Evolutionary conservation across 257 asterid genomes (phyloP), one percentile per base, ranked within the genome.

Genomic region (Solanum megistacrolobum): DNA sequence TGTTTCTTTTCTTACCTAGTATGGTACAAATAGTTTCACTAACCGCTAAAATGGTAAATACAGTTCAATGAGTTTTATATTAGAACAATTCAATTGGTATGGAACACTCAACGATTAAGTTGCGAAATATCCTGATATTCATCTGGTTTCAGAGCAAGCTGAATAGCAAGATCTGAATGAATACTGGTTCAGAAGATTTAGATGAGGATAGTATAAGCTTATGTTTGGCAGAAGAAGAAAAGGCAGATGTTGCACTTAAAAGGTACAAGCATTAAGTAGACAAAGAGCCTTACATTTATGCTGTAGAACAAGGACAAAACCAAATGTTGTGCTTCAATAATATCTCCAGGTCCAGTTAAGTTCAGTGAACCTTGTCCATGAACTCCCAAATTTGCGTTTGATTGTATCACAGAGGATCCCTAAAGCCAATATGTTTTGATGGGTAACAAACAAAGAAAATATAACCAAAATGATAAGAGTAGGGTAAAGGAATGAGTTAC

Each of bases 321-420:
- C 93, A 96, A 94, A 90, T 90, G 98, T 86, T 91, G 99, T 87
- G 99, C 99, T 91, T 94, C 99, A 92, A 96, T 95, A 89, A 93
- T 88, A 93, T 95, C 97, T 89, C 98, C 99, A 81, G 95, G 91
- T 87, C 98, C 99, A 71, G 99, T 86, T 92, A 96, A 91, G 93
- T 96, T 96, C 95, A 96, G 91, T 41, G 98, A 94, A 69, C 99
- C 99, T 93, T 96, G 98, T 88, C 99, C 99, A 86, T 94, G 96
- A 90, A 96, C 92, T 91, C 97, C 98, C 94, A 96, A 92, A 92
- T 95, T 93, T 68, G 96, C 95, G 91, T 94, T 96, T 87, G 99
- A 96, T 89, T 89, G 98, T 93, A 96, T 96, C 90, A 93, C 88
- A 48, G 99, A 96, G 83, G 99, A 93, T 86, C 98, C 99, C 99